phyloP scores from a whole-genome alignment of 2,329 filamentous ascomycete species.

The Ambrosiella beaveri region DNA sequence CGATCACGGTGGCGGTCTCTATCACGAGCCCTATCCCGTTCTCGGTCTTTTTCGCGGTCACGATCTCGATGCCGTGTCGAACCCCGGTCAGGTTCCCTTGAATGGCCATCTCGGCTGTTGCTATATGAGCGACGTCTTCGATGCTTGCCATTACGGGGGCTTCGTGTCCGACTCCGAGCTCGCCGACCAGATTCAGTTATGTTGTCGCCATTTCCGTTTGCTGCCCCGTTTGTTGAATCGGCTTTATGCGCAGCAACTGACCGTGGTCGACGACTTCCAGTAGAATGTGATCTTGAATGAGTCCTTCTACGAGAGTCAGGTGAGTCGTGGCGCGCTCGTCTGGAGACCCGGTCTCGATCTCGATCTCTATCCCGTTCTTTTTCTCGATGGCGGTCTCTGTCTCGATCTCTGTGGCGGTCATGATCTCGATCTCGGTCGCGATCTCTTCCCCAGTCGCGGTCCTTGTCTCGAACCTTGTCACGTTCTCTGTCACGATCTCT shows the following conservation, averaged over 20 bases:
- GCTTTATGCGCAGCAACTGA: neutral
- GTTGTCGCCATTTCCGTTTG: too few relatives aligned
- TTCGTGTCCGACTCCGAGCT: too few relatives aligned
- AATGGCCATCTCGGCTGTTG: slow-evolving; percentile 3
- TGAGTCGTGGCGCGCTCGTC: neutral
- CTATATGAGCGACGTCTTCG: too few relatives aligned
- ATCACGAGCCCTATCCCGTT: slow-evolving; percentile 6
- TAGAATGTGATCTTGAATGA: slow-evolving; percentile 1
- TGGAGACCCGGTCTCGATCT: slow-evolving; percentile 4
- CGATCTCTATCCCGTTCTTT: neutral
- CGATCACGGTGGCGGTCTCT: slow-evolving; percentile 13
- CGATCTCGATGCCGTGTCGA: slow-evolving; percentile 1
- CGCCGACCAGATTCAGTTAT: too few relatives aligned
- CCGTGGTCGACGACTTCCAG: too few relatives aligned
- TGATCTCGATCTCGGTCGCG: neutral
- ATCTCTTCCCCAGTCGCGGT: neutral
- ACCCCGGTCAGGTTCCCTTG: neutral
- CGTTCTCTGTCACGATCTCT: neutral
- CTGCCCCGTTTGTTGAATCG: too few relatives aligned
- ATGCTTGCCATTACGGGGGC: too few relatives aligned
- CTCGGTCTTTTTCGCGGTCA: neutral
- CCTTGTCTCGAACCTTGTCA: slow-evolving; percentile 3
- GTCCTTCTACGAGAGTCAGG: slow-evolving; percentile 1
- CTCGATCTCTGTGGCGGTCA: slow-evolving; percentile 7
- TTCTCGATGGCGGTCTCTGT: slow-evolving; percentile 1